Evolutionary conservation across 257 asterid species (phyloP).

Genomic region (Eucommia ulmoides): DNA sequence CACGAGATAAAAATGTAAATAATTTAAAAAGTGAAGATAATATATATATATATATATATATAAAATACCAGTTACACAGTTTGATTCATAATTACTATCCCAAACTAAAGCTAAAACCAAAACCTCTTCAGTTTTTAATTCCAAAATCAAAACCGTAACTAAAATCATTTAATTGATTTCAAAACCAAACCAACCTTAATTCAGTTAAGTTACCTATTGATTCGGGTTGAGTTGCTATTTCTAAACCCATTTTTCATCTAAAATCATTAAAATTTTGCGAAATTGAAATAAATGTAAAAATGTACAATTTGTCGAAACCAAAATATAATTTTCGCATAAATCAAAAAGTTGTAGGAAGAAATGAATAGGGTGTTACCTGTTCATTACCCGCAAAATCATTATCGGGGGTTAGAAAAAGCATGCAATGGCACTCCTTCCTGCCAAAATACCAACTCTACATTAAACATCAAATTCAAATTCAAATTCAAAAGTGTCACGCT

Average conservation of each 20-base stretch:
- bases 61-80: no score
- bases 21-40: no score
- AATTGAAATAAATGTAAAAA: background rate
- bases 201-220: no score
- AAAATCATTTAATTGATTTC: no score
- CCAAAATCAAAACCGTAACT: no score
- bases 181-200: no score
- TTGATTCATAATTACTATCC: no score
- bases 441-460: constrained; percentile 6
- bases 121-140: no score
- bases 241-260: background rate
- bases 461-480: constrained; percentile 2
- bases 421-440: constrained; percentile 96
- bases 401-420: constrained; percentile 83
- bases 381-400: constrained; percentile 90
- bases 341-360: background rate
- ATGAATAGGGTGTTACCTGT: constrained; percentile 36
- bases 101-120: no score
- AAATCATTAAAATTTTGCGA: background rate
- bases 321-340: background rate
- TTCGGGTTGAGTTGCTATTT: no score
- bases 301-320: background rate
- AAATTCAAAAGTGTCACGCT: background rate
- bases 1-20: no score
- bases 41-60: no score